Percentiles rank a stretch among this genome's conserved stretches.
Conservation (phyloP, 352 stramenopile genomes). For the Plasmopara halstedii region DNA sequence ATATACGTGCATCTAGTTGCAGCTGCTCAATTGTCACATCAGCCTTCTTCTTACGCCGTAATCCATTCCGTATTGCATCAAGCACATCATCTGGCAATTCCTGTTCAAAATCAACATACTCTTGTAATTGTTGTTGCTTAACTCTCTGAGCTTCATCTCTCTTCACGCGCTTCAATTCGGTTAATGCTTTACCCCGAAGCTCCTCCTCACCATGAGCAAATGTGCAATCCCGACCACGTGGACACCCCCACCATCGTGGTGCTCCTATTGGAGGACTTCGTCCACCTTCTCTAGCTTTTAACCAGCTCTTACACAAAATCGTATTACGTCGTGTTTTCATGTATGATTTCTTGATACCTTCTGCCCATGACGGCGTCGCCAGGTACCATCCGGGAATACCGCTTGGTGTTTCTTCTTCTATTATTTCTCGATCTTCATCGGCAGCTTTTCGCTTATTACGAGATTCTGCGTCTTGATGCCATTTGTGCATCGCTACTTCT, state of each 20-base stretch:
- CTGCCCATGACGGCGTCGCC: conserved; percentile 72
- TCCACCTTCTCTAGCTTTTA: conserved; percentile 45
- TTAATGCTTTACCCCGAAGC: conserved; percentile 51
- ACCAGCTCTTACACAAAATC: conserved; percentile 63
- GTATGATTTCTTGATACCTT: conserved; percentile 76
- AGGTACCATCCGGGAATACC: conserved; percentile 82
- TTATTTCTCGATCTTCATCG: conserved; percentile 51
- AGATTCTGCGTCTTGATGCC: conserved; percentile 45
- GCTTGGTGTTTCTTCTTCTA: conserved; percentile 76
- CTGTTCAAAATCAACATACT: conserved; percentile 71
- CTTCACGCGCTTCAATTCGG: conserved; percentile 64
- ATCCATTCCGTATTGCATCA: conserved; percentile 59
- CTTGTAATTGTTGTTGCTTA: conserved; percentile 57
- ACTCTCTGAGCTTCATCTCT: conserved; percentile 39
- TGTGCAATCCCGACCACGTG: conserved; percentile 69
- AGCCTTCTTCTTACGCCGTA: conserved; percentile 35
- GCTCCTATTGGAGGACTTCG: conserved; percentile 32
- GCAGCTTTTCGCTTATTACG: conserved; percentile 40
- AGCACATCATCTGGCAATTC: conserved; percentile 54
- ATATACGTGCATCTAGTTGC: conserved; percentile 6
- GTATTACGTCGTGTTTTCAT: conserved; percentile 84
- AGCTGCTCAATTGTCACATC: conserved; percentile 18
- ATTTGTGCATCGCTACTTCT: conserved; percentile 80
- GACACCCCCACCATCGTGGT: conserved; percentile 76
- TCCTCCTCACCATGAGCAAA: conserved; percentile 82